Evolutionary conservation across 306 rosid species (phyloP).

Genomic region (Trichosanthes truncata): DNA sequence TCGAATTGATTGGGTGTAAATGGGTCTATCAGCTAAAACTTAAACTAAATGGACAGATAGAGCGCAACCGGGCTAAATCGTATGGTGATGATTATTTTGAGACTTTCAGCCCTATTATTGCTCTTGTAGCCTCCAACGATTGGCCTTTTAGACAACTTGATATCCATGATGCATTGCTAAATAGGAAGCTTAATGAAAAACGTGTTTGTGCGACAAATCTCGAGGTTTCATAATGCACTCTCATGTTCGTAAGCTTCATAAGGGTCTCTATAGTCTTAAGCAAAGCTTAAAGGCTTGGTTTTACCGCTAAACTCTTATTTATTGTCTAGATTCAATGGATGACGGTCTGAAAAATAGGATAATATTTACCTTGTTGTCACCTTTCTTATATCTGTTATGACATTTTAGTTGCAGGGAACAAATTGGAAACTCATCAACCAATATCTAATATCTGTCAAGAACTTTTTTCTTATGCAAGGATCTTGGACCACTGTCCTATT

Average conservation of each 20-base stretch:
- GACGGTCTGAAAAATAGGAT: neutral
- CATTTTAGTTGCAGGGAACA: neutral
- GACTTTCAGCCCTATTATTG: neutral
- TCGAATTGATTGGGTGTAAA: neutral
- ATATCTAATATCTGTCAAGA: neutral
- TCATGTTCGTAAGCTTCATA: neutral
- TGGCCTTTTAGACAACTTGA: neutral
- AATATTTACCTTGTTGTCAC: neutral
- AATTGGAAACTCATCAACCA: neutral
- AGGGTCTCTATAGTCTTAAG: neutral
- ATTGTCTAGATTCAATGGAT: neutral
- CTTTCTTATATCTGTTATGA: neutral
- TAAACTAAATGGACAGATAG: neutral
- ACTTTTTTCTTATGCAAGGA: neutral
- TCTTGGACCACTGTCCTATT: neutral
- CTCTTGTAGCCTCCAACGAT: neutral
- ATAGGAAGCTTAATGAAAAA: neutral
- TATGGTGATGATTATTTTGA: neutral
- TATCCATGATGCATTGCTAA: neutral
- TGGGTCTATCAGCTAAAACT: neutral
- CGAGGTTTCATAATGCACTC: neutral
- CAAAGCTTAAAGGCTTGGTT: neutral
- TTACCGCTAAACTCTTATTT: neutral
- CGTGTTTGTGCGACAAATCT: neutral
- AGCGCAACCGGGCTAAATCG: neutral